Percentiles rank a stretch among this genome's conserved stretches.
These are phyloP conservation scores for Elsinoe necatrix DNA, from an alignment of 2,329 filamentous ascomycete genomes.

Conservation along the genomic window DNA sequence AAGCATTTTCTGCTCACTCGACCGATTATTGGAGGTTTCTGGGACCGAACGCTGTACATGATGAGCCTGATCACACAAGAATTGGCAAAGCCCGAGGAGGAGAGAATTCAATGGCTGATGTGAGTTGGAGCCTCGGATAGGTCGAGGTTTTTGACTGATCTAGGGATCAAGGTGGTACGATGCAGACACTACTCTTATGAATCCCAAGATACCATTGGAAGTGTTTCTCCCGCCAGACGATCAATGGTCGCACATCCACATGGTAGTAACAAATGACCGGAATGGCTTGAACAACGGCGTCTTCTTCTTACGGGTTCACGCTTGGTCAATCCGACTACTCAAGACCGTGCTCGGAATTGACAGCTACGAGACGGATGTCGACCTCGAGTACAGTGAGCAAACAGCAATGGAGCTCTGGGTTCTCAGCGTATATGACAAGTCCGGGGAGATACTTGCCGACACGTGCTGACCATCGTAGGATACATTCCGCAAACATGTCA, in stretches of 20 bases:
- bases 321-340: slow-evolving; percentile 20
- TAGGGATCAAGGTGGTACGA: slow-evolving; percentile 18
- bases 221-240: slow-evolving; percentile 24
- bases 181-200: slow-evolving; percentile 21
- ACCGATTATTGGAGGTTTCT: slow-evolving; percentile 25
- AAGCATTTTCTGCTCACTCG: slow-evolving; percentile 24
- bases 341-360: slow-evolving; percentile 20
- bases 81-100: slow-evolving; percentile 23
- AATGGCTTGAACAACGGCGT: slow-evolving; percentile 21
- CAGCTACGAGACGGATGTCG: slow-evolving; percentile 17
- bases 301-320: slow-evolving; percentile 24
- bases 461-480: neutral
- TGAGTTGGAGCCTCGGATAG: slow-evolving; percentile 12
- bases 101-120: slow-evolving; percentile 28
- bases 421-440: slow-evolving; percentile 10
- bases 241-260: slow-evolving; percentile 19
- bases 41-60: slow-evolving; percentile 31
- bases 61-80: slow-evolving; percentile 24
- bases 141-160: neutral
- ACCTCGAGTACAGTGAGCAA: slow-evolving; percentile 19
- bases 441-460: slow-evolving; percentile 15
- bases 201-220: slow-evolving; percentile 22
- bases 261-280: slow-evolving; percentile 21
- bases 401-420: slow-evolving; percentile 17
- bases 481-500: slow-evolving; percentile 4